Conservation (phyloP, 305 asterid genomes). For the Rubia balearica region DNA sequence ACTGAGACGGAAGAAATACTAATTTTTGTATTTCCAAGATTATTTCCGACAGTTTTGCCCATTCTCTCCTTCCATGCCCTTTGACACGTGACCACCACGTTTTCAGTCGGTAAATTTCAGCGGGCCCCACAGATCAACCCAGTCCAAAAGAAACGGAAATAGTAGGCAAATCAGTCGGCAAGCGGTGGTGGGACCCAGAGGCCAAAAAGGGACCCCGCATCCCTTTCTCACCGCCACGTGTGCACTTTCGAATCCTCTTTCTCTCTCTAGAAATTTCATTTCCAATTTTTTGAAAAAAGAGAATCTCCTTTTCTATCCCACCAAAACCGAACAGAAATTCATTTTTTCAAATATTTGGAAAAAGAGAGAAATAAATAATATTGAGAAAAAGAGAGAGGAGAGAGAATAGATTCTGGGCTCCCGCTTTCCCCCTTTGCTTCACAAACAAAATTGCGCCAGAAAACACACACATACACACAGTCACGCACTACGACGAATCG, state of each 20-base stretch:
- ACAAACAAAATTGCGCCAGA: background rate
- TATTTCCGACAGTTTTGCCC: background rate
- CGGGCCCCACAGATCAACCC: background rate
- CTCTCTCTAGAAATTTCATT: background rate
- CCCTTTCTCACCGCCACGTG: background rate
- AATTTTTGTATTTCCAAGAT: too few relatives aligned
- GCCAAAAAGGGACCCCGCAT: background rate
- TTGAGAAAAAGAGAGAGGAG: background rate
- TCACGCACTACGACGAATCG: background rate
- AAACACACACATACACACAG: background rate
- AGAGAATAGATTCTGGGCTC: conserved; percentile 5
- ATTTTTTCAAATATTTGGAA: background rate
- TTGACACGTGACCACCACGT: background rate
- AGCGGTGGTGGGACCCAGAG: background rate
- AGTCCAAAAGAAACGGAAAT: background rate
- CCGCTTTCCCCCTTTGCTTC: conserved; percentile 12
- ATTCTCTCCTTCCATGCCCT: background rate
- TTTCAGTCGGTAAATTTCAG: background rate
- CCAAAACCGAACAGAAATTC: too few relatives aligned
- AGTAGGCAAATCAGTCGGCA: conserved; percentile 7
- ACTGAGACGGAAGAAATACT: too few relatives aligned
- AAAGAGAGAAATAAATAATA: background rate
- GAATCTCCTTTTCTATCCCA: background rate
- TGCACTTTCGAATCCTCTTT: conserved; percentile 2
- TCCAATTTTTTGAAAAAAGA: background rate